phyloP scores from a whole-genome alignment of 2,329 filamentous ascomycete genomes.

The Immersiporthe knoxdaviesiana region DNA sequence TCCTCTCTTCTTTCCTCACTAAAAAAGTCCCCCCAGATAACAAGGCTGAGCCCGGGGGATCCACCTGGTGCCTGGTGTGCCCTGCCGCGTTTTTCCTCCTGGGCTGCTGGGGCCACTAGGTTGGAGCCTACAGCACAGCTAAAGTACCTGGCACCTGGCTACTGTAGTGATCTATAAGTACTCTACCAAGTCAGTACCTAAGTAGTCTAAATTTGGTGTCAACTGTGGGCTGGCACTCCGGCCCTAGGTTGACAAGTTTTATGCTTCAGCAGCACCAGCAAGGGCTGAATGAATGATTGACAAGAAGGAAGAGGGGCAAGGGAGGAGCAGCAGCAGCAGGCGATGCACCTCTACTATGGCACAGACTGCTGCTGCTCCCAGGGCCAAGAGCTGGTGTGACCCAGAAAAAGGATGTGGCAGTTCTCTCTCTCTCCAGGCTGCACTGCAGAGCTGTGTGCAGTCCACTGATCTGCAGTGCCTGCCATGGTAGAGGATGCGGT shows the following conservation, averaged over 20 bases:
- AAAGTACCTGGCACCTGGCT: too few relatives aligned
- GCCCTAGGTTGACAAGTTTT: background rate
- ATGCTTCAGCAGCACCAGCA: background rate
- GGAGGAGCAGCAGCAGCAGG: too few relatives aligned
- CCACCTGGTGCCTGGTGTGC: background rate
- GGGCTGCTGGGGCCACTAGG: background rate
- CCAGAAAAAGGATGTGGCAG: background rate
- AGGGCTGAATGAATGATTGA: too few relatives aligned
- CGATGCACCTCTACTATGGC: too few relatives aligned
- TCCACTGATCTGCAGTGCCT: background rate
- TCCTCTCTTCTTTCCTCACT: background rate
- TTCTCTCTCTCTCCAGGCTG: background rate
- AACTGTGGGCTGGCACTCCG: background rate
- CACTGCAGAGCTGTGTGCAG: background rate
- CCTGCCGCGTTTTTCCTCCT: background rate
- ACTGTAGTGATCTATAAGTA: too few relatives aligned
- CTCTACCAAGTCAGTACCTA: too few relatives aligned
- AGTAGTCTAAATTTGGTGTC: slow-evolving; percentile 1
- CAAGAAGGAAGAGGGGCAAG: too few relatives aligned
- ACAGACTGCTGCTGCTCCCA: background rate
- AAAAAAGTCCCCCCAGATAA: background rate
- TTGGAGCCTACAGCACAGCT: background rate
- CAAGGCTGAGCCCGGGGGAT: background rate
- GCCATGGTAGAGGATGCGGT: too few relatives aligned
- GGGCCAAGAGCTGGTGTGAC: background rate